Conservation (phyloP, 2,329 filamentous ascomycete genomes). For the Tolypocladium endophyticum region DNA sequence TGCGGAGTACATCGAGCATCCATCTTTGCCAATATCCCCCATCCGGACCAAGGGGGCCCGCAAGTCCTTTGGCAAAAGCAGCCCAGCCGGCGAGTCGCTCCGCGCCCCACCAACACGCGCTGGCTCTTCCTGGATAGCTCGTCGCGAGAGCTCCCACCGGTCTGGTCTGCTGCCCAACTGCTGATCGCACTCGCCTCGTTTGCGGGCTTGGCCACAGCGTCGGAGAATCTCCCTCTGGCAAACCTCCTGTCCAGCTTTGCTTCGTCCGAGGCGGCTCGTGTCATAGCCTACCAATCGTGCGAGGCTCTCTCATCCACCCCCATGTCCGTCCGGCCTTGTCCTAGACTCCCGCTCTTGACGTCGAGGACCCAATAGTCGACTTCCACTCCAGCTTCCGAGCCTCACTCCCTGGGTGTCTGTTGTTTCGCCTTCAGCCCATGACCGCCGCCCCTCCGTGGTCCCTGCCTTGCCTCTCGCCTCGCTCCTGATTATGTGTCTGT, state of each 20-base stretch:
- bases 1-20: not conserved
- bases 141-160: not conserved
- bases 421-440: slow-evolving; percentile 15
- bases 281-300: slow-evolving; percentile 10
- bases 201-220: slow-evolving; percentile 5
- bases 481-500: slow-evolving; percentile 25
- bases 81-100: not conserved
- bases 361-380: slow-evolving; percentile 18
- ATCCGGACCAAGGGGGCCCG: not conserved
- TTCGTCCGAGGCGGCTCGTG: slow-evolving; percentile 4
- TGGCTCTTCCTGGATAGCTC: slow-evolving; percentile 4
- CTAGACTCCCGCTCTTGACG: slow-evolving; percentile 11
- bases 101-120: slow-evolving; percentile 1
- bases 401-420: slow-evolving; percentile 13
- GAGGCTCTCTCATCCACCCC: slow-evolving; percentile 16
- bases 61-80: not conserved
- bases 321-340: slow-evolving; percentile 16
- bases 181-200: slow-evolving; percentile 4
- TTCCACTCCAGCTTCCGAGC: slow-evolving; percentile 17
- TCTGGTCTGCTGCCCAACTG: slow-evolving; percentile 9
- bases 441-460: slow-evolving; percentile 25
- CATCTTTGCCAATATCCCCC: not conserved
- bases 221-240: not conserved
- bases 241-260: slow-evolving; percentile 1
- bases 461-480: slow-evolving; percentile 23